phyloP scores from a whole-genome alignment of 2,329 filamentous ascomycete species.

The Bipolaris victoriae region DNA sequence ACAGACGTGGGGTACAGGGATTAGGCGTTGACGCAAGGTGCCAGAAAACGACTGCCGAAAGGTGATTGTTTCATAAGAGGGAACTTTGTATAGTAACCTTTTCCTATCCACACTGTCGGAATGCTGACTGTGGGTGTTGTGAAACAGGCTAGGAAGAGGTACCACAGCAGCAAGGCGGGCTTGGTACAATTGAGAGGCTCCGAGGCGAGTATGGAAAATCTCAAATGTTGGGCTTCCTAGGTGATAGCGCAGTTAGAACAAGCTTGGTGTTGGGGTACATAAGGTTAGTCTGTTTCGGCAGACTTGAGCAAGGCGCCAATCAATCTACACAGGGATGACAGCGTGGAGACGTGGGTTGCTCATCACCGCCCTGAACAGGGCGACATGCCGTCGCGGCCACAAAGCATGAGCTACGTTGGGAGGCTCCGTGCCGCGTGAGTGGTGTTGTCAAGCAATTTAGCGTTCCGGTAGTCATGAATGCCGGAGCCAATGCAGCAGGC shows the following conservation, averaged over 20 bases:
- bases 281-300: neutral
- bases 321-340: conserved; percentile 2
- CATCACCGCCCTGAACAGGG: neutral
- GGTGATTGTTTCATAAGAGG: neutral
- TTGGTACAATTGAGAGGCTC: neutral
- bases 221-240: neutral
- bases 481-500: neutral
- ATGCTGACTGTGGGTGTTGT: neutral
- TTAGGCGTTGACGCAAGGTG: neutral
- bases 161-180: neutral
- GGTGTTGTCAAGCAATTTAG: neutral
- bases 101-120: neutral
- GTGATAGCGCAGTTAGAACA: neutral
- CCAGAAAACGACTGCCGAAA: neutral
- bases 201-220: too few species aligned
- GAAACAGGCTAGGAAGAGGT: neutral
- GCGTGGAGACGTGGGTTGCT: neutral
- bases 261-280: conserved; percentile 3
- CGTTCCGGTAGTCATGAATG: neutral
- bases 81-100: neutral
- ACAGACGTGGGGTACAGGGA: neutral
- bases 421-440: neutral
- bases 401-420: neutral
- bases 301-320: neutral
- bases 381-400: too few species aligned